These are phyloP conservation scores for Eragrostis tef DNA, from an alignment of 202 grass and related monocot genomes.

Conservation along the genomic window DNA sequence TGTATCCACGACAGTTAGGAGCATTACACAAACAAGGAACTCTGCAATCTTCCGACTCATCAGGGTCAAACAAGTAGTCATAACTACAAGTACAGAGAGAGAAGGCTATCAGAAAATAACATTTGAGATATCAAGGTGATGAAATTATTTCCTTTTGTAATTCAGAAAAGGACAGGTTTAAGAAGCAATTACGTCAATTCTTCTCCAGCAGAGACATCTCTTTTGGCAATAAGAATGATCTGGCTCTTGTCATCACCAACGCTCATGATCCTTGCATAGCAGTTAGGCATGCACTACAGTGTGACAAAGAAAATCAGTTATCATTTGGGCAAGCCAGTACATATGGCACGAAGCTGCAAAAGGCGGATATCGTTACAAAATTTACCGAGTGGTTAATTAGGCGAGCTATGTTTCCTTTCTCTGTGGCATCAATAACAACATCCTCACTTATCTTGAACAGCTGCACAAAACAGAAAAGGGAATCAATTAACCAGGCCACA, in stretches of 20 bases:
- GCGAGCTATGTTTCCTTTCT: conserved; percentile 89
- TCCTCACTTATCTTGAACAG: conserved; percentile 99
- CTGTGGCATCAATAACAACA: conserved; percentile 86
- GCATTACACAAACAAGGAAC: conserved; percentile 83
- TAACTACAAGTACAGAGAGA: conserved; percentile 48
- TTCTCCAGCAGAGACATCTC: conserved; percentile 76
- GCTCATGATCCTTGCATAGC: conserved; percentile 93
- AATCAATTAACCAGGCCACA: conserved; percentile 17
- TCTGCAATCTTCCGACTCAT: conserved; percentile 77
- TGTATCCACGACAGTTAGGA: conserved; percentile 83
- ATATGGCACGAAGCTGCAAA: background rate
- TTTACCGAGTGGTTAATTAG: conserved; percentile 95
- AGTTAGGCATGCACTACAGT: conserved; percentile 88
- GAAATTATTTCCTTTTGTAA: background rate
- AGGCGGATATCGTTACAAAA: background rate
- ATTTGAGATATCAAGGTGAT: conserved; percentile 1
- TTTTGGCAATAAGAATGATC: conserved; percentile 83
- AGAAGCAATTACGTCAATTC: conserved; percentile 74
- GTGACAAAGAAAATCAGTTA: background rate
- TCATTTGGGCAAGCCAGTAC: background rate
- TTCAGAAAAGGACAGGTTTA: background rate
- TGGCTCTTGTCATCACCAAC: conserved; percentile 63
- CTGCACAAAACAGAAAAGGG: conserved; percentile 51
- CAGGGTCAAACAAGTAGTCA: conserved; percentile 87
- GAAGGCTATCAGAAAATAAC: background rate